Conservation (phyloP, 306 rosid species). For the Cicer bijugum region DNA sequence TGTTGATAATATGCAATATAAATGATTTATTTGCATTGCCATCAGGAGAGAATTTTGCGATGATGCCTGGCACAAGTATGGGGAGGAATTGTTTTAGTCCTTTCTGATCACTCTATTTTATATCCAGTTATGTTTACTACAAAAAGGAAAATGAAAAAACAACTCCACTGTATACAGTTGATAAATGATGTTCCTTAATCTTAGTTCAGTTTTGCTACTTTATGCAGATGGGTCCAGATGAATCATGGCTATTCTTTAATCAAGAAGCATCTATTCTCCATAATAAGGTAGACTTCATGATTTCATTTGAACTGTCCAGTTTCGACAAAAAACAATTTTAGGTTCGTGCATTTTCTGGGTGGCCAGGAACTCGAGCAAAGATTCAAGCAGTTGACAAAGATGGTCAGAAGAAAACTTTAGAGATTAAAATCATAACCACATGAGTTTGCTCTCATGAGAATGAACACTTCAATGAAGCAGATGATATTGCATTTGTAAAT, state of each 20-base stretch:
- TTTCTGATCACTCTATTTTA: neutral
- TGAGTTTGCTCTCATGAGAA: conserved; percentile 56
- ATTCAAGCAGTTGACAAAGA: conserved; percentile 56
- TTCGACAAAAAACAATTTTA: conserved; percentile 61
- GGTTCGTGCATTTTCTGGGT: conserved; percentile 98
- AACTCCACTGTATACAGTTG: neutral
- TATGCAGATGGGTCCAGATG: conserved; percentile 75
- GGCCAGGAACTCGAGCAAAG: conserved; percentile 95
- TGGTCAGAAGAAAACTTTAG: conserved; percentile 58
- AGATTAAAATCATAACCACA: conserved; percentile 79
- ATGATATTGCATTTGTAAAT: conserved; percentile 57
- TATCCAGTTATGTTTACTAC: neutral
- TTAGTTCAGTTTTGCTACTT: conserved; percentile 31
- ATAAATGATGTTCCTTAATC: conserved; percentile 10
- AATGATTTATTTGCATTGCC: no score
- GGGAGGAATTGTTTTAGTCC: neutral
- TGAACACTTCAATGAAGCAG: conserved; percentile 51
- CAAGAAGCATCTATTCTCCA: conserved; percentile 73
- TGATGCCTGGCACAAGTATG: no score
- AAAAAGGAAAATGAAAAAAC: conserved; percentile 1
- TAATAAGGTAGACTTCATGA: conserved; percentile 67
- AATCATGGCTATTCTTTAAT: conserved; percentile 78
- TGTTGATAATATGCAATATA: no score
- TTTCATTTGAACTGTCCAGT: conserved; percentile 47
- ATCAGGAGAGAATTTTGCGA: no score